Evolutionary conservation across 257 asterid genomes (phyloP).

Genomic region (Nicotiana attenuata): DNA sequence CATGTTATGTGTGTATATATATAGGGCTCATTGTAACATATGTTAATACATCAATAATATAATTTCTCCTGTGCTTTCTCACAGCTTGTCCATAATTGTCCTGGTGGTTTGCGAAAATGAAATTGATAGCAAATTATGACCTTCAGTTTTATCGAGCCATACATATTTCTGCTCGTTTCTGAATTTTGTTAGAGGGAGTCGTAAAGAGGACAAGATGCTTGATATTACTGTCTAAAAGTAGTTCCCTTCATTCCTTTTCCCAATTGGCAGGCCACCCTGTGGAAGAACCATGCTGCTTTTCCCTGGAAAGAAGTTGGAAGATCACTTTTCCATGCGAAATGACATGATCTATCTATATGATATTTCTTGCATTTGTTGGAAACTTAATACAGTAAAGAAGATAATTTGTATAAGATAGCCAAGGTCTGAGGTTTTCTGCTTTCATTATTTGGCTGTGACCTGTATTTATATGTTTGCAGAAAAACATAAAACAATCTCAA

Average conservation of each 20-base stretch:
- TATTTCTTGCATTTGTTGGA: neutral
- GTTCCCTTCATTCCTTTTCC: neutral
- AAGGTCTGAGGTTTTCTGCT: neutral
- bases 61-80: too few species aligned
- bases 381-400: neutral
- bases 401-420: neutral
- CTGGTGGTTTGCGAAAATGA: neutral
- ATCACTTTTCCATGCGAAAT: neutral
- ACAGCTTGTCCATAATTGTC: conserved; percentile 2
- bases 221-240: neutral
- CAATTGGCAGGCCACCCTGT: neutral
- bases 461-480: neutral
- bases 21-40: too few species aligned
- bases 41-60: too few species aligned
- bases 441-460: neutral
- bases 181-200: neutral
- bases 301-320: neutral
- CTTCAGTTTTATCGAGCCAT: conserved; percentile 2
- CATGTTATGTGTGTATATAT: too few species aligned
- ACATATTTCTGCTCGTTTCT: conserved; percentile 3
- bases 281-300: neutral
- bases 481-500: neutral
- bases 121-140: neutral
- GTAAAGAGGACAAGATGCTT: neutral
- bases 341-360: neutral